Evolutionary conservation across 2,329 filamentous ascomycete genomes (phyloP).

Genomic region (Aspergillus sp.): DNA sequence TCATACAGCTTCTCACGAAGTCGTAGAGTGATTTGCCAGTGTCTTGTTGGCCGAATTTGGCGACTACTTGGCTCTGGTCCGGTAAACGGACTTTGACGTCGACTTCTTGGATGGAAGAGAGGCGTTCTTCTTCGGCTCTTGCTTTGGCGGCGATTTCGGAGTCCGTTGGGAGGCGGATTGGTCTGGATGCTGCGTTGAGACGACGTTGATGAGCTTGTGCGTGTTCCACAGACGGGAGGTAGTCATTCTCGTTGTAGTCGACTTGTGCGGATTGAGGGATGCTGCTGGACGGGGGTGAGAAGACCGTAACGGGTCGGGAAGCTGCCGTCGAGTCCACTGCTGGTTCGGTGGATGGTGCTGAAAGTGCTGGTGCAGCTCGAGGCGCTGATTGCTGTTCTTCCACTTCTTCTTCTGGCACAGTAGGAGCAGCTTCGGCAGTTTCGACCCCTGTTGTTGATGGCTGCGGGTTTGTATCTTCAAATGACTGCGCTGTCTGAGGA

Average conservation of each 20-base stretch:
- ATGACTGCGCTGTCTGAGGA: slow-evolving; percentile 5
- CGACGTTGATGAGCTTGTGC: slow-evolving; percentile 70
- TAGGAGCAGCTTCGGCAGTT: slow-evolving; percentile 1
- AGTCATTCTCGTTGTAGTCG: slow-evolving; percentile 64
- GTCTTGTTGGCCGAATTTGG: slow-evolving; percentile 59
- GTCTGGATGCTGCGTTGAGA: slow-evolving; percentile 67
- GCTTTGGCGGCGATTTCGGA: slow-evolving; percentile 67
- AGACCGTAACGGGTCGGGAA: slow-evolving; percentile 54
- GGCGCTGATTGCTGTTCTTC: slow-evolving; percentile 4
- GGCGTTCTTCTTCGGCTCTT: slow-evolving; percentile 55
- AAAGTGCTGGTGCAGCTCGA: slow-evolving; percentile 6
- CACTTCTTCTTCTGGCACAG: slow-evolving; percentile 4
- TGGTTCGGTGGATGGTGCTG: slow-evolving; percentile 13
- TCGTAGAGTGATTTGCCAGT: slow-evolving; percentile 65
- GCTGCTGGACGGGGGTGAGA: slow-evolving; percentile 63
- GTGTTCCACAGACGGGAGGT: slow-evolving; percentile 72
- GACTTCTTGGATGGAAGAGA: slow-evolving; percentile 59
- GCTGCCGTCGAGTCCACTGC: slow-evolving; percentile 32
- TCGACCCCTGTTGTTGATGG: background rate
- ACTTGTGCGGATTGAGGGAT: slow-evolving; percentile 67
- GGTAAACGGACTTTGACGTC: slow-evolving; percentile 78
- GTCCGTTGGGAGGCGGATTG: slow-evolving; percentile 73
- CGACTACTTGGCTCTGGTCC: slow-evolving; percentile 70
- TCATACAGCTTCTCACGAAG: slow-evolving; percentile 65
- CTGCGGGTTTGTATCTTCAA: slow-evolving; percentile 3